phyloP scores from a whole-genome alignment of 305 asterid genomes.

The Rubia peregrina region DNA sequence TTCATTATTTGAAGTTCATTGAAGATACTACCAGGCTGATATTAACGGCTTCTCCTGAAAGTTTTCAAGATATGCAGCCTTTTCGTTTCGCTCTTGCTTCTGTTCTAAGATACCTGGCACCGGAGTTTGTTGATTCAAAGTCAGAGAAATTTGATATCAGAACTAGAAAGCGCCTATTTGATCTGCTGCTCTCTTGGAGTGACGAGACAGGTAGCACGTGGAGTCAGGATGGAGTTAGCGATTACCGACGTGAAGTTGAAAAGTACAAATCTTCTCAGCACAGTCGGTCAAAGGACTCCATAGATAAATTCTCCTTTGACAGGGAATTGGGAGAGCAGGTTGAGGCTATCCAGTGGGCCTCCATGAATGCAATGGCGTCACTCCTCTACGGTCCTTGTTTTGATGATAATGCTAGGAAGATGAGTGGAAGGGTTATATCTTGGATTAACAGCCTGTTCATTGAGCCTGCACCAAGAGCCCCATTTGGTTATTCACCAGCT shows the following conservation, averaged over 20 bases:
- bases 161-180: constrained; percentile 91
- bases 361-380: constrained; percentile 99
- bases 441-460: constrained; percentile 98
- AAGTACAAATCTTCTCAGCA: constrained; percentile 96
- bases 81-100: constrained; percentile 93
- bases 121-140: constrained; percentile 96
- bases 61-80: constrained; percentile 90
- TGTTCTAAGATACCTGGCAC: constrained; percentile 91
- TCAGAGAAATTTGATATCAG: constrained; percentile 90
- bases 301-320: constrained; percentile 90
- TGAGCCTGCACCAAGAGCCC: constrained; percentile 97
- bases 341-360: constrained; percentile 98
- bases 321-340: constrained; percentile 94
- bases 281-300: constrained; percentile 90
- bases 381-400: constrained; percentile 96
- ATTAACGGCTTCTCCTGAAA: constrained; percentile 64
- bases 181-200: constrained; percentile 90
- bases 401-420: constrained; percentile 97
- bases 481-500: constrained; percentile 97
- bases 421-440: constrained; percentile 98
- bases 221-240: constrained; percentile 92
- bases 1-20: constrained; percentile 89
- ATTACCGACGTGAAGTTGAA: constrained; percentile 98
- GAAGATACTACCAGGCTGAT: constrained; percentile 88
- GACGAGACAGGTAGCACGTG: constrained; percentile 89